Conservation (phyloP, 441 rosid genomes). For the Mallotus repandus region DNA sequence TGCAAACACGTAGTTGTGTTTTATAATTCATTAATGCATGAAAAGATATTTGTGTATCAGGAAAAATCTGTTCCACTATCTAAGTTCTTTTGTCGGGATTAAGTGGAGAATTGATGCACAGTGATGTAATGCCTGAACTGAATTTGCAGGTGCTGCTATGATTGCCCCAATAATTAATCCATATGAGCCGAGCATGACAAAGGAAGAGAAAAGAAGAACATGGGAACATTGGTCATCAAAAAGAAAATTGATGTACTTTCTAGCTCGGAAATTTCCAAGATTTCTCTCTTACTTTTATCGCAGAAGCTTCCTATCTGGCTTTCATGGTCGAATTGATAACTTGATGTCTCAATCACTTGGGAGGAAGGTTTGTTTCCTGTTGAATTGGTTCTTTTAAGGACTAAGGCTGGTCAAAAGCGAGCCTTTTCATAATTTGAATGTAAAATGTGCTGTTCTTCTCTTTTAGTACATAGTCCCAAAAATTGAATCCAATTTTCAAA, state of each 20-base stretch:
- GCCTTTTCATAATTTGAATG: not conserved
- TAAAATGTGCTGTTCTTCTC: not conserved
- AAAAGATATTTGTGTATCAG: not conserved
- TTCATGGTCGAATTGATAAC: slow-evolving; percentile 62
- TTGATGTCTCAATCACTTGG: slow-evolving; percentile 63
- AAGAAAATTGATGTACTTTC: slow-evolving; percentile 59
- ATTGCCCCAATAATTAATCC: slow-evolving; percentile 72
- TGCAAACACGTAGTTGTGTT: not conserved
- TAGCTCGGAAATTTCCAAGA: slow-evolving; percentile 60
- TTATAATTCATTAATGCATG: not conserved
- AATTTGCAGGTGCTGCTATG: slow-evolving; percentile 62
- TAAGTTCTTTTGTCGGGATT: not conserved
- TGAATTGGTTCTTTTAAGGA: not conserved
- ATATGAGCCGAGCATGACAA: slow-evolving; percentile 56
- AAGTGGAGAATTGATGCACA: not conserved
- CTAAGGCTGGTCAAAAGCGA: not conserved
- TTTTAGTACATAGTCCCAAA: not conserved
- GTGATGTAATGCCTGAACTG: slow-evolving; percentile 19
- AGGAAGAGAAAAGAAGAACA: slow-evolving; percentile 47
- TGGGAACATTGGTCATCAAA: slow-evolving; percentile 58
- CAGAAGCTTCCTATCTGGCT: slow-evolving; percentile 62
- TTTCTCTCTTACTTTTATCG: slow-evolving; percentile 52
- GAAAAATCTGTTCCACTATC: too few relatives aligned
- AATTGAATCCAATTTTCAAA: not conserved
- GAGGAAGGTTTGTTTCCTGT: slow-evolving; percentile 45